phyloP scores from a whole-genome alignment of 2,329 filamentous ascomycete genomes.

The Hypoxylon sp. region DNA sequence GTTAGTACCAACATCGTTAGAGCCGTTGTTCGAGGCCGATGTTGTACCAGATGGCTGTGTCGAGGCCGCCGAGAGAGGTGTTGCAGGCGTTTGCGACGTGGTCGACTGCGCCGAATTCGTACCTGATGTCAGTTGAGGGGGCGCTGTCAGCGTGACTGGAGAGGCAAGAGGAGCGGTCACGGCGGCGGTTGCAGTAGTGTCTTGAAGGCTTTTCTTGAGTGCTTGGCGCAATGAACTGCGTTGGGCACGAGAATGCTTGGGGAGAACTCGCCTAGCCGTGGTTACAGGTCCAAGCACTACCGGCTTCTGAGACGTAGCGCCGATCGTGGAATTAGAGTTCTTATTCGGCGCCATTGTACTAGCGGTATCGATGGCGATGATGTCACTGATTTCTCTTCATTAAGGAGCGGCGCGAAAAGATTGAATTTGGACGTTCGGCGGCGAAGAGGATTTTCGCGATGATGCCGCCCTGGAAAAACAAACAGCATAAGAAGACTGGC shows the following conservation, averaged over 20 bases:
- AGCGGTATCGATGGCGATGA: conserved; percentile 12
- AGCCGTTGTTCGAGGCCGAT: no score
- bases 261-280: conserved; percentile 6
- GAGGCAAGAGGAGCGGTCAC: neutral
- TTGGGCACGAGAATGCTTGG: conserved; percentile 25
- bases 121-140: neutral
- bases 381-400: conserved; percentile 17
- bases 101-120: neutral
- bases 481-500: neutral
- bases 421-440: neutral
- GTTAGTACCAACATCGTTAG: neutral
- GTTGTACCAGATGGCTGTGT: no score
- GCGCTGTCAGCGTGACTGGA: neutral
- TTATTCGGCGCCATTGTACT: conserved; percentile 25
- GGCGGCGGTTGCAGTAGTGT: neutral
- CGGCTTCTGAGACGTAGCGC: conserved; percentile 10
- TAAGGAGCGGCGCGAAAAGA: neutral
- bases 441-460: neutral
- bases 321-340: neutral
- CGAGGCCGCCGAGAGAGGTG: no score
- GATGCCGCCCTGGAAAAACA: neutral
- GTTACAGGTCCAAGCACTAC: neutral
- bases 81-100: neutral
- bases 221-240: conserved; percentile 25
- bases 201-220: conserved; percentile 5